Percentiles rank a stretch among this genome's conserved stretches.
Conservation (phyloP, 768 basidiomycete genomes). For the Pseudohyphozyma bogoriensis region DNA sequence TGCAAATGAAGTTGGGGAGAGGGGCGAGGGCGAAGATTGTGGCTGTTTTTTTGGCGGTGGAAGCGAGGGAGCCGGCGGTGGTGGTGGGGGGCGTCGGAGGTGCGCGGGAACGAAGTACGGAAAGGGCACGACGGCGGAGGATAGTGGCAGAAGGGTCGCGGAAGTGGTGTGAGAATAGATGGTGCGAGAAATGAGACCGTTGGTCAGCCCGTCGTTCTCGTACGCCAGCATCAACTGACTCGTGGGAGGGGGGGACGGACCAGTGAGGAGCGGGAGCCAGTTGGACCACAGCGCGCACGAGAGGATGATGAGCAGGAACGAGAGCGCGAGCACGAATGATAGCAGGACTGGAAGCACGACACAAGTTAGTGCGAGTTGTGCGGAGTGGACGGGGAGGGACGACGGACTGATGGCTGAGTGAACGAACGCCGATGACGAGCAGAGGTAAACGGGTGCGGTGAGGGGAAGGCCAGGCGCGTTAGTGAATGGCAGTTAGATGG, state of each 20-base stretch:
- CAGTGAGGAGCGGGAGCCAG: slow-evolving; percentile 93
- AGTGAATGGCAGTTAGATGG: neutral
- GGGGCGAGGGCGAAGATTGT: slow-evolving; percentile 91
- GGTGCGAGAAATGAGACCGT: no score
- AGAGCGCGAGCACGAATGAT: slow-evolving; percentile 91
- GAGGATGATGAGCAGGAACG: slow-evolving; percentile 95
- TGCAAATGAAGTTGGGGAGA: slow-evolving; percentile 83
- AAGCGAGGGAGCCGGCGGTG: neutral
- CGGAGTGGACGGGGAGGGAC: neutral
- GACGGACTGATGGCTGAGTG: neutral
- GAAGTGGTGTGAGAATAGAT: no score
- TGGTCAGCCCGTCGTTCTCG: no score
- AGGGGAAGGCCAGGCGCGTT: neutral
- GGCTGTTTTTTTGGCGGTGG: slow-evolving; percentile 45
- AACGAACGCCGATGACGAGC: no score
- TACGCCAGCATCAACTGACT: no score
- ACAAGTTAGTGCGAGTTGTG: neutral
- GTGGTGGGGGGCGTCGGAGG: neutral
- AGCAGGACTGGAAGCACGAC: slow-evolving; percentile 86
- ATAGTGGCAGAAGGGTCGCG: no score
- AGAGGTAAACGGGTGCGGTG: no score
- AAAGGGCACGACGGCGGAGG: no score
- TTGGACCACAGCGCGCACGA: slow-evolving; percentile 92
- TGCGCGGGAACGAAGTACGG: no score
- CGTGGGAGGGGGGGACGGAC: slow-evolving; percentile 51